phyloP scores from a whole-genome alignment of 176 grass and related monocot species.

The Zoysia pacifica region DNA sequence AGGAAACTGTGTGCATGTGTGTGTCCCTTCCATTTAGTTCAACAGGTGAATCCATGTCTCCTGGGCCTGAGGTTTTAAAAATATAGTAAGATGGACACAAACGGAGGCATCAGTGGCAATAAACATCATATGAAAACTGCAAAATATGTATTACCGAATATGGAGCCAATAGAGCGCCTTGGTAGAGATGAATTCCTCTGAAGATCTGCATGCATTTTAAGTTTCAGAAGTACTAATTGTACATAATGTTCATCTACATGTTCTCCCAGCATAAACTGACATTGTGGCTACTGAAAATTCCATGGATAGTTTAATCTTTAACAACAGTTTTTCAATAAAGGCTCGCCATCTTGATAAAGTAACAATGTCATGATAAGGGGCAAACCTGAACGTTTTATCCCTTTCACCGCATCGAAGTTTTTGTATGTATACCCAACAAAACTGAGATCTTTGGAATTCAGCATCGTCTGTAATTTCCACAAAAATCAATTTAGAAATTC shows the following conservation, averaged over 20 bases:
- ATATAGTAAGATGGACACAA: slow-evolving; percentile 20
- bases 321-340: background rate
- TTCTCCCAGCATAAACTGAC: background rate
- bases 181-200: slow-evolving; percentile 69
- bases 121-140: slow-evolving; percentile 1
- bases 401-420: slow-evolving; percentile 98
- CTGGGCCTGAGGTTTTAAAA: slow-evolving; percentile 54
- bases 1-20: slow-evolving; percentile 71
- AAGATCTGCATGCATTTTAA: slow-evolving; percentile 64
- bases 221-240: slow-evolving; percentile 40
- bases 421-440: slow-evolving; percentile 99
- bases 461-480: slow-evolving; percentile 55
- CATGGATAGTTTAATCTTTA: background rate
- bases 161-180: slow-evolving; percentile 73
- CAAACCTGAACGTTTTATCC: slow-evolving; percentile 71
- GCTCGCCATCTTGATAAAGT: background rate
- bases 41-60: slow-evolving; percentile 62
- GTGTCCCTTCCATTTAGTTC: slow-evolving; percentile 61
- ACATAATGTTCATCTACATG: slow-evolving; percentile 4
- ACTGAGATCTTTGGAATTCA: slow-evolving; percentile 92
- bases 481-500: slow-evolving; percentile 24
- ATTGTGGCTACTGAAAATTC: background rate
- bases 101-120: background rate
- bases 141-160: slow-evolving; percentile 61
- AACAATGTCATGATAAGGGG: slow-evolving; percentile 2